These are phyloP conservation scores for Phytopythium cucurbitacearum DNA, from an alignment of 352 stramenopile genomes.

Conservation along the genomic window DNA sequence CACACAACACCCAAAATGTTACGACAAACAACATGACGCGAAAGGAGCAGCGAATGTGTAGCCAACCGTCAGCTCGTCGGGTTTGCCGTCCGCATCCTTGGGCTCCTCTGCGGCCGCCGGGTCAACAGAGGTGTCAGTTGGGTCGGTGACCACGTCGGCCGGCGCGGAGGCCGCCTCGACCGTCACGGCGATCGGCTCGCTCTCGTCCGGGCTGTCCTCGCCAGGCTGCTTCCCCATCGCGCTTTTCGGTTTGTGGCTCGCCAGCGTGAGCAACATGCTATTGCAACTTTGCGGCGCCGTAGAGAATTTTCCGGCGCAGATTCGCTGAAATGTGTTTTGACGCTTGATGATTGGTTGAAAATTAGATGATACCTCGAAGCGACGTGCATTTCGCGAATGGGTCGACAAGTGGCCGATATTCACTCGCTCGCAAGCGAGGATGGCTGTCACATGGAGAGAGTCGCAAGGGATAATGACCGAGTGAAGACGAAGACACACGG, in stretches of 20 bases:
- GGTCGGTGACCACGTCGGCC: neutral
- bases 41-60: neutral
- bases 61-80: slow-evolving; percentile 2
- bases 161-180: slow-evolving; percentile 3
- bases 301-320: neutral
- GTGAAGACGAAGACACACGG: too few species aligned
- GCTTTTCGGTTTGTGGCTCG: slow-evolving; percentile 2
- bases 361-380: neutral
- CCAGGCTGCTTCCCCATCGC: slow-evolving; percentile 19
- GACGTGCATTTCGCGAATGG: neutral
- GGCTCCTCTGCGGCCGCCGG: neutral
- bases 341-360: neutral
- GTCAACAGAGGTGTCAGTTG: neutral
- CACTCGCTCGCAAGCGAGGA: too few species aligned
- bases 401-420: too few species aligned
- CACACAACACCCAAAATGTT: slow-evolving; percentile 1
- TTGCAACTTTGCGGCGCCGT: neutral
- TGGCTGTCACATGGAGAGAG: too few species aligned
- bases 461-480: too few species aligned
- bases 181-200: slow-evolving; percentile 62
- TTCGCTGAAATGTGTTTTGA: neutral
- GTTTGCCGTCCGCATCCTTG: neutral
- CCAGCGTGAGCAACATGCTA: too few species aligned
- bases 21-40: neutral
- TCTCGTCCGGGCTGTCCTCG: slow-evolving; percentile 82